Conservation (phyloP, 1,284 basidiomycete species). For the Vanrija sp. region DNA sequence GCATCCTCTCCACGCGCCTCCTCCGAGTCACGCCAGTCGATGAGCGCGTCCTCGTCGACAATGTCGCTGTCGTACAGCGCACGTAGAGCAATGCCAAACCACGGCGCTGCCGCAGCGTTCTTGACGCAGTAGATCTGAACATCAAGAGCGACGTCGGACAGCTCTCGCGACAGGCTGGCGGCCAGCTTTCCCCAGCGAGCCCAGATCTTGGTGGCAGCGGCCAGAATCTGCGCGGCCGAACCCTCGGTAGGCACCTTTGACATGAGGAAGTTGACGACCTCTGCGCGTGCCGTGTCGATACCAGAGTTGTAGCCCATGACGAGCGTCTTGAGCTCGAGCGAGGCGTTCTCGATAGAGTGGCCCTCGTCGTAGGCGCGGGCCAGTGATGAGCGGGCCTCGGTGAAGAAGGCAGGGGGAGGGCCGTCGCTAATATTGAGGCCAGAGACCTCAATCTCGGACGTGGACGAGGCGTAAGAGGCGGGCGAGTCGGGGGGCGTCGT, state of each 20-base stretch:
- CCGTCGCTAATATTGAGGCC: slow-evolving; percentile 28
- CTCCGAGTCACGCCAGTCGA: slow-evolving; percentile 46
- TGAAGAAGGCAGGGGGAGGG: slow-evolving; percentile 34
- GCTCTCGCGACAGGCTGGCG: slow-evolving; percentile 28
- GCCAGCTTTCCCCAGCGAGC: slow-evolving; percentile 41
- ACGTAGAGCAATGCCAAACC: slow-evolving; percentile 45
- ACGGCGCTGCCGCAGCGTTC: slow-evolving; percentile 22
- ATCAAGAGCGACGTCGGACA: slow-evolving; percentile 33
- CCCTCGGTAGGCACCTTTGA: slow-evolving; percentile 25
- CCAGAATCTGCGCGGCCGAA: slow-evolving; percentile 25
- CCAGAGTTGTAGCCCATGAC: slow-evolving; percentile 48
- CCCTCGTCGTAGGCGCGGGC: slow-evolving; percentile 46
- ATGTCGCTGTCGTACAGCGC: slow-evolving; percentile 49
- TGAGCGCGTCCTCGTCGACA: slow-evolving; percentile 43
- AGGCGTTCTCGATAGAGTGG: slow-evolving; percentile 43
- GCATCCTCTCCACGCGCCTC: slow-evolving; percentile 40
- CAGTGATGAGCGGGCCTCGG: slow-evolving; percentile 40
- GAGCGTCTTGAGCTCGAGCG: slow-evolving; percentile 45
- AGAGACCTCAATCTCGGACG: slow-evolving; percentile 8
- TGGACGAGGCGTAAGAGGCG: slow-evolving; percentile 17
- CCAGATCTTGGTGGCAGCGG: slow-evolving; percentile 29
- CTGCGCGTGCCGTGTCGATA: slow-evolving; percentile 43
- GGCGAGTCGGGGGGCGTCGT: slow-evolving; percentile 31
- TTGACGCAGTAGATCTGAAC: slow-evolving; percentile 23
- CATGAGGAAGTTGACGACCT: slow-evolving; percentile 45